Evolutionary conservation across 176 grass and related monocot genomes (phyloP).

Genomic region (Avena eriantha): DNA sequence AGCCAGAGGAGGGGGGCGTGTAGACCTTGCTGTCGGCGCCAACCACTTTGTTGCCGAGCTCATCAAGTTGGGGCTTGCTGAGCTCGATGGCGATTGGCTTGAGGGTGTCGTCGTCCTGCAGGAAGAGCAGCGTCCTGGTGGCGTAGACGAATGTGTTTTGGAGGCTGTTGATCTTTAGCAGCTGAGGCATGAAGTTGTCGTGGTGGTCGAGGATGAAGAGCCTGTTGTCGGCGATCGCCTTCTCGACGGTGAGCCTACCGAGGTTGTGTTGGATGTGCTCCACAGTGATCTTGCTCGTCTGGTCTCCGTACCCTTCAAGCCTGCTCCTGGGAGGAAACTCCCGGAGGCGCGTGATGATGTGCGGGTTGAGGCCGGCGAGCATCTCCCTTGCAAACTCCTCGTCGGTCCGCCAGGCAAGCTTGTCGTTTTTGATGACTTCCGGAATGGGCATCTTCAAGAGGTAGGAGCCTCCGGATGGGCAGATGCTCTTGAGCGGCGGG

Average conservation of each 20-base stretch:
- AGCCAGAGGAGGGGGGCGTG: neutral
- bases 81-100: conserved; percentile 55
- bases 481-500: conserved; percentile 36
- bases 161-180: conserved; percentile 29
- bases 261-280: conserved; percentile 19
- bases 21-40: conserved; percentile 35
- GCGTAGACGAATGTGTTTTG: conserved; percentile 25
- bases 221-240: conserved; percentile 12
- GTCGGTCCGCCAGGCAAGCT: conserved; percentile 27
- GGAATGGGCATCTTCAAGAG: conserved; percentile 37
- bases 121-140: conserved; percentile 32
- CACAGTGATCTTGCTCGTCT: conserved; percentile 20
- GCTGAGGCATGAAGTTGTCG: conserved; percentile 38
- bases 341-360: conserved; percentile 17
- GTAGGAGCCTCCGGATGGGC: conserved; percentile 4
- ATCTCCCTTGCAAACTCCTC: conserved; percentile 49
- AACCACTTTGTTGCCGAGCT: neutral
- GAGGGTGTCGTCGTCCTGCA: conserved; percentile 28
- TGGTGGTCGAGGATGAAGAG: conserved; percentile 56
- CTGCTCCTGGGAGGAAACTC: conserved; percentile 36
- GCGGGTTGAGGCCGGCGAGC: conserved; percentile 41
- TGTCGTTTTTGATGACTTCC: conserved; percentile 28
- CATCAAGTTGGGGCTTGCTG: neutral
- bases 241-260: conserved; percentile 1
- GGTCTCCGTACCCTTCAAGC: conserved; percentile 33